Base-by-base conservation (phyloP, 768 basidiomycete genomes). In the Paxillus rubicundulus region DNA sequence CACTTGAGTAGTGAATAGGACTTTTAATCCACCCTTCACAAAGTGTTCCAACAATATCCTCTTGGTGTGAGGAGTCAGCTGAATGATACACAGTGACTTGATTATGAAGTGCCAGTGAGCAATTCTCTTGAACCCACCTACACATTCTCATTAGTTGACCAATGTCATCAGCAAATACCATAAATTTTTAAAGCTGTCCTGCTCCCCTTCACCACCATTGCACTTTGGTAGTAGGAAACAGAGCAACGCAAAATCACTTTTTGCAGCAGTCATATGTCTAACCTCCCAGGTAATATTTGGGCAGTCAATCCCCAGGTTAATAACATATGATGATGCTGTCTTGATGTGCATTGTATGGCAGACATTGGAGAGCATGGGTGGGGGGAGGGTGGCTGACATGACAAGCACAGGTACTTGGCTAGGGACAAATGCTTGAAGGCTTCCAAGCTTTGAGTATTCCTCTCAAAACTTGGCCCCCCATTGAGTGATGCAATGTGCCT, bases 31-130 rank as follows among this genome's bases (percentile, higher is more conserved):
- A 0, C 70, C 66, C 37, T 54, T 17, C 3, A 56, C 38, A 55
- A 69, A 73, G 2, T 44, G 18, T 20, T 49, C 39, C 65, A 73
- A 67, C 9, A 61, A 5, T 34, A 49, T 49, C 18, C 9, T 10
- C 20, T 49, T 49, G 9, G 47, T 36, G 6, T 12, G 8, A 6
- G 27, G 34, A 5, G 34, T 49, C n/a, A 30, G 47, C 21, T 36
- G 30, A 49, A 24, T 49, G 47, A n/a, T 49, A 49, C n/a, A 49
- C 47, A 16, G 47, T 10, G 1, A 38, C 36, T 33, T 49, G 47
- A 27, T 49, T 18, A 17, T 37, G 34, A 18, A 49, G 30, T 17
- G 8, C 36, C 5, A 9, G 30, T 21, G 47, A 20, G 30, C 30
- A 18, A 36, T 49, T 36, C 18, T 49, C 20, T 10, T 20, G 33